These are phyloP conservation scores for Crithidia bombi DNA, from an alignment of 208 protist genomes.

Conservation along the genomic window DNA sequence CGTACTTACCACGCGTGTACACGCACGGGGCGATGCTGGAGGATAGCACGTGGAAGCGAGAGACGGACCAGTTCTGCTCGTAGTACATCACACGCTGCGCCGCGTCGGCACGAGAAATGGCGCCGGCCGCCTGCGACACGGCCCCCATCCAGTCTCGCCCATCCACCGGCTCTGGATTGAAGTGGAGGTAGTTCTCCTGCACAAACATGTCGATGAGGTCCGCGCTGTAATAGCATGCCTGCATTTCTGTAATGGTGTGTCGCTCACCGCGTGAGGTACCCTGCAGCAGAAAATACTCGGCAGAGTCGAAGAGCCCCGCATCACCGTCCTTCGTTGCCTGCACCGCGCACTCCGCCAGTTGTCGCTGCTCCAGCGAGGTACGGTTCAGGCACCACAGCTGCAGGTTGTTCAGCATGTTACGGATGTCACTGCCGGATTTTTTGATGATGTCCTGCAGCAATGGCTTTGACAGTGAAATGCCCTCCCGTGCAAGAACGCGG, in stretches of 20 bases:
- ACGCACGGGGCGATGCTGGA: slow-evolving; percentile 83
- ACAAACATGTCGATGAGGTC: slow-evolving; percentile 95
- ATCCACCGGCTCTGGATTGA: slow-evolving; percentile 54
- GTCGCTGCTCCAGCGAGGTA: slow-evolving; percentile 58
- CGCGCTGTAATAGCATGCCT: slow-evolving; percentile 91
- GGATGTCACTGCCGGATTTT: slow-evolving; percentile 94
- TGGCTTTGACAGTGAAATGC: slow-evolving; percentile 79
- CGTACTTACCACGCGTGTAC: slow-evolving; percentile 86
- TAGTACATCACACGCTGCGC: slow-evolving; percentile 83
- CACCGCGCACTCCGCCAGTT: slow-evolving; percentile 67
- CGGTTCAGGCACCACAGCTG: slow-evolving; percentile 92
- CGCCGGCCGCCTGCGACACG: slow-evolving; percentile 56
- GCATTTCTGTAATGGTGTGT: slow-evolving; percentile 75
- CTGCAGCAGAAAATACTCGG: slow-evolving; percentile 87
- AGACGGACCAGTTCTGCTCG: slow-evolving; percentile 91
- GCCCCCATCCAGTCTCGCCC: slow-evolving; percentile 35
- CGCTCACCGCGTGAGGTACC: slow-evolving; percentile 60
- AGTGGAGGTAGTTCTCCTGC: slow-evolving; percentile 96
- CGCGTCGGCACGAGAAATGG: slow-evolving; percentile 81
- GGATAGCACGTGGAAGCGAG: slow-evolving; percentile 65
- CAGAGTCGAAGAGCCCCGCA: slow-evolving; percentile 91
- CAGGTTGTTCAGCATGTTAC: slow-evolving; percentile 96
- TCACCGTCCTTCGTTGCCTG: slow-evolving; percentile 92
- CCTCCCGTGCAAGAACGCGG: slow-evolving; percentile 91
- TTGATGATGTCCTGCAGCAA: slow-evolving; percentile 92